phyloP scores from a whole-genome alignment of 83 land plant genomes.

The Picea engelmannii region DNA sequence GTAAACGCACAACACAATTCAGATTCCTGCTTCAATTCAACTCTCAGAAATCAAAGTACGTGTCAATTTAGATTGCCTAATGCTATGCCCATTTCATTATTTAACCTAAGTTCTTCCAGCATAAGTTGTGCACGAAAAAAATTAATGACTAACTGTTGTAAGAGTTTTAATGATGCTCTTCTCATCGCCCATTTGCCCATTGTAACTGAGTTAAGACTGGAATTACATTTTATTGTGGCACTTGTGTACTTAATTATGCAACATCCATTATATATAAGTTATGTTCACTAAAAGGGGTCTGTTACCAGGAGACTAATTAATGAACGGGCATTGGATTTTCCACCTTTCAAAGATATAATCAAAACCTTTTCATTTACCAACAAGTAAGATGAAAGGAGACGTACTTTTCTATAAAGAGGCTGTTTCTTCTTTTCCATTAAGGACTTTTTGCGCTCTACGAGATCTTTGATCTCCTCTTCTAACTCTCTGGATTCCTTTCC shows the following conservation, averaged over 20 bases:
- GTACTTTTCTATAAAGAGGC: constrained; percentile 65
- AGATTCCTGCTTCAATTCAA: neutral
- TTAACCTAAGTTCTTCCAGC: neutral
- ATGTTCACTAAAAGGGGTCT: too few species aligned
- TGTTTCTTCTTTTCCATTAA: constrained; percentile 53
- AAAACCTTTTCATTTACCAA: neutral
- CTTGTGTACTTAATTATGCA: neutral
- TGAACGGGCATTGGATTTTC: neutral
- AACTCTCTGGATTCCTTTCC: constrained; percentile 61
- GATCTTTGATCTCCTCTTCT: constrained; percentile 67
- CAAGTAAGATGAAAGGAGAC: constrained; percentile 1
- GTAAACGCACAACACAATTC: neutral
- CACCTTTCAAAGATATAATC: neutral
- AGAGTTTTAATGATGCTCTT: neutral
- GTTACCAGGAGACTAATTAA: neutral
- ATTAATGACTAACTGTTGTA: neutral
- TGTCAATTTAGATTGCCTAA: neutral
- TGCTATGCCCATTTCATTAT: neutral
- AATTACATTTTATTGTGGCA: neutral
- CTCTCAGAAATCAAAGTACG: neutral
- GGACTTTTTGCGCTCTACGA: constrained; percentile 63
- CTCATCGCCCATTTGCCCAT: neutral
- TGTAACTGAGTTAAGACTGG: neutral
- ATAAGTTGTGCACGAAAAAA: too few species aligned
- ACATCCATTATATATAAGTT: too few species aligned